Evolutionary conservation across 2,329 filamentous ascomycete genomes (phyloP), one percentile per base, ranked within the genome.

Genomic region (Talaromyces islandicus): DNA sequence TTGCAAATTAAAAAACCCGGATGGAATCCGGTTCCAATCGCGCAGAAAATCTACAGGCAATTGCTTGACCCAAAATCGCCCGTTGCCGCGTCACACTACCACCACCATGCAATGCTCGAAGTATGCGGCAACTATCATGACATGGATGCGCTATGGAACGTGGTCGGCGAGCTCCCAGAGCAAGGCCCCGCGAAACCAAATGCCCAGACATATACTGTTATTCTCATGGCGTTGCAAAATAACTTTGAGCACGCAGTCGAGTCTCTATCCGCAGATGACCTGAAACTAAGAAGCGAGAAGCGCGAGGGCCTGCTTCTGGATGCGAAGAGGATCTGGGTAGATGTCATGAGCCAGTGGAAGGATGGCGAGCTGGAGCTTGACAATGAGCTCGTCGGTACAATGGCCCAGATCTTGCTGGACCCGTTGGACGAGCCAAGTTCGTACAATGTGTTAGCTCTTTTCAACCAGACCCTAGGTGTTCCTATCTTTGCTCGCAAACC

Each of bases 81-180:
- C 7, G 79, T 95, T 56, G 81, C 86, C 64, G 88, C 90, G 17
- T 90, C 87, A 65, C 88, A 88, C 38, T 89, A 91, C 60, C 94
- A 97, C 70, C 86, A 90, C 64, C 99, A 99, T 71, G 90, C 92
- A 10, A 85, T 92, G n/a, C 78, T 99, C 51, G 86, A 87, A 61
- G 89, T 94, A 9, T 97, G 92, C 71, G 84, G 88, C 54, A 82
- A 85, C 60, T 88, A 89, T 4, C 73, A 81, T 12, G 88, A 97
- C 70, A 81, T 96, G 73, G 91, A 96, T 65, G 84, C 87, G 17
- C 77, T 97, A 66, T 96, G 94, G 81, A 83, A 83, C 58, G 82
- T 97, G 64, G 85, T 88, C 50, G 82, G 85, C n/a, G 85, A 87
- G 32, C 82, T 93, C 60, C 88, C 92, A 17, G 82, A 87, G 14